Evolutionary conservation across 1,139 yeast genomes (phyloP), one percentile per base, ranked within the genome.

Genomic region (Nakaseomyces glabratus): DNA sequence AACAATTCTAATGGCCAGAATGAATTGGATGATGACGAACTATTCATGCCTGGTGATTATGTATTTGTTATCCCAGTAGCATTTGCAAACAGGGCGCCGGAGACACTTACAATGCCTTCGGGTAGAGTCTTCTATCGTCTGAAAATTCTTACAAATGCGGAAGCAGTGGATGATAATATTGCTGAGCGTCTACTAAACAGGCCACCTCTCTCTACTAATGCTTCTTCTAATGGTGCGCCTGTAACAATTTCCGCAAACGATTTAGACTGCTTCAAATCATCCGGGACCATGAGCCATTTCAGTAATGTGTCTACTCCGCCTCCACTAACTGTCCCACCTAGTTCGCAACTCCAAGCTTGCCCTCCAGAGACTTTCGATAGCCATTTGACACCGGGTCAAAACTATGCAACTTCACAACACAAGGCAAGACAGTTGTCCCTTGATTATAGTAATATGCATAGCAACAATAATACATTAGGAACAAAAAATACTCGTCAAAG

Each of bases 41-140:
- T 17, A 6, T 13, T 31, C 10, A 16, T 21, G 10, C 51, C 93
- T 7, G 95, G 95, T 19, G 71, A 77, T 47, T 84, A 84, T 51
- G 73, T 82, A 1, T 84, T 80, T 54, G 58, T 80, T 30, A 60
- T 84, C 25, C 88, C 93, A 0, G 61, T 79, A 2, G 60, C 78
- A 5, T 66, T 81, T 34, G 86, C 86, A 2, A 68, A 76, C 24
- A 68, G 66, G 39, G 69, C 80, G 3, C 86, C 93, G 1, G 86
- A 84, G 33, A 58, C 86, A 0, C 65, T 79, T 4, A 50, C 58
- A 12, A 73, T 77, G 2, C 71, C 82, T n/a, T 42, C 49, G 4
- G 51, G 43, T 6, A 37, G 41, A 24, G 36, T 65, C 5, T 37
- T 29, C 9, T 46, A 46, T 25, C 17, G 16, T 7, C 30, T 26